A percentile compares a stretch with the other conserved stretches of the same genome.
These are phyloP conservation scores for Saccharomycopsis sp. DNA, from an alignment of 805 yeast genomes.

Conservation along the genomic window DNA sequence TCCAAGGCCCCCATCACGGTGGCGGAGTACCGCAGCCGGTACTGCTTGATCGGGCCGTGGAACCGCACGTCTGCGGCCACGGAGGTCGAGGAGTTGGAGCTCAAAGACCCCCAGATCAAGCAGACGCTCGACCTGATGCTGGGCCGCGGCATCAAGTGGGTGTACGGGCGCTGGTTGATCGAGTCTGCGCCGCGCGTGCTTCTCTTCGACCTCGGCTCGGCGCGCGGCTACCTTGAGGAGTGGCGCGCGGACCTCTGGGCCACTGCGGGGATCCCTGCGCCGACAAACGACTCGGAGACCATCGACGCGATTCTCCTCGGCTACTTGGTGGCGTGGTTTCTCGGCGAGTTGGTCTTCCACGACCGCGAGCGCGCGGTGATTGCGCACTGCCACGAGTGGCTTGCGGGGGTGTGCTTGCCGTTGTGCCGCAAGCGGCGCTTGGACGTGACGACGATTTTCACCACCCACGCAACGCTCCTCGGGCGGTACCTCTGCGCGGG, in stretches of 20 bases:
- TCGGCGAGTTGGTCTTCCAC: slow-evolving; percentile 84
- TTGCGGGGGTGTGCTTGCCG: slow-evolving; percentile 94
- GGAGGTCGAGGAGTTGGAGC: slow-evolving; percentile 72
- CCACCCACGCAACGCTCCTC: slow-evolving; percentile 93
- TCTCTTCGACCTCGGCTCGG: slow-evolving; percentile 79
- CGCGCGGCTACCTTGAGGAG: slow-evolving; percentile 62
- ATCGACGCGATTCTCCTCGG: slow-evolving; percentile 92
- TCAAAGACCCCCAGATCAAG: slow-evolving; percentile 45
- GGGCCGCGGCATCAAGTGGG: slow-evolving; percentile 69
- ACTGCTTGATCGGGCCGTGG: slow-evolving; percentile 81
- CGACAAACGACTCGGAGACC: slow-evolving; percentile 80
- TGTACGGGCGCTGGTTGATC: slow-evolving; percentile 94
- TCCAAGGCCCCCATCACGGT: slow-evolving; percentile 96
- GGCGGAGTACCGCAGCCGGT: slow-evolving; percentile 84
- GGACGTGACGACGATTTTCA: slow-evolving; percentile 91
- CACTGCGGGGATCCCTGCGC: slow-evolving; percentile 87
- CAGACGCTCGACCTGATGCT: slow-evolving; percentile 72
- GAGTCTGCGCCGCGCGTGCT: slow-evolving; percentile 96
- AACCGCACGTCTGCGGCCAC: slow-evolving; percentile 66
- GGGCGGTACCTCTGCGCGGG: slow-evolving; percentile 97
- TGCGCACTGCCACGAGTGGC: slow-evolving; percentile 96
- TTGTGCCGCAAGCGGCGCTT: slow-evolving; percentile 84
- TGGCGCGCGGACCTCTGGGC: slow-evolving; percentile 95
- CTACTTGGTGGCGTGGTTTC: slow-evolving; percentile 91
- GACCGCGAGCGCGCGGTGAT: slow-evolving; percentile 85